Evolutionary conservation across 352 stramenopile genomes (phyloP).

Genomic region (Peronospora tabacina): DNA sequence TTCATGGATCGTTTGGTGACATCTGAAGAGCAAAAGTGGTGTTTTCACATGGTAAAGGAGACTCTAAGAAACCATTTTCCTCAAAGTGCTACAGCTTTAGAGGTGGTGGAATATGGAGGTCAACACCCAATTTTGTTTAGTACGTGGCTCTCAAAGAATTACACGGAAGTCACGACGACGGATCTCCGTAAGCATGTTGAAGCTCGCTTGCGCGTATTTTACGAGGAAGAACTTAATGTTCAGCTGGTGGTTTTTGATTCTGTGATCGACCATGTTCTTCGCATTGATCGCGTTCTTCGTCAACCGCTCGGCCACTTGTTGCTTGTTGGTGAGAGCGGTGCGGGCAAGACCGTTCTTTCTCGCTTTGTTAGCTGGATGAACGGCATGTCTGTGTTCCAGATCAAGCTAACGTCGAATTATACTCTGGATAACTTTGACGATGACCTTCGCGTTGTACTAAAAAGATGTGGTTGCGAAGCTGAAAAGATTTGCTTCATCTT

Average conservation of each 20-base stretch:
- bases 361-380: constrained; percentile 99
- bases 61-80: constrained; percentile 77
- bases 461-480: constrained; percentile 94
- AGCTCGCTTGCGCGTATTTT: constrained; percentile 96
- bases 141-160: constrained; percentile 98
- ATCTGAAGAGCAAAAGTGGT: constrained; percentile 95
- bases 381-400: constrained; percentile 99
- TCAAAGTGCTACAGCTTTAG: constrained; percentile 62
- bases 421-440: constrained; percentile 99
- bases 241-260: constrained; percentile 99
- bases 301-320: constrained; percentile 98
- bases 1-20: constrained; percentile 99
- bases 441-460: constrained; percentile 96
- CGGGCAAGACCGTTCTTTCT: constrained; percentile 98
- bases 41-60: constrained; percentile 84
- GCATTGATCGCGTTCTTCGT: constrained; percentile 96
- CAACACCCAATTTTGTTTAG: constrained; percentile 95
- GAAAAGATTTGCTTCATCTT: constrained; percentile 99
- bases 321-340: constrained; percentile 96
- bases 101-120: constrained; percentile 60
- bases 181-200: constrained; percentile 95
- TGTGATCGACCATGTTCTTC: constrained; percentile 97
- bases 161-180: constrained; percentile 87
- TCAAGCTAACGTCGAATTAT: constrained; percentile 99
- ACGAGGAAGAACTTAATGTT: constrained; percentile 99